Evolutionary conservation across 352 stramenopile species (phyloP), one percentile per base, ranked within the genome.

Genomic region (Blastocystis sp.): DNA sequence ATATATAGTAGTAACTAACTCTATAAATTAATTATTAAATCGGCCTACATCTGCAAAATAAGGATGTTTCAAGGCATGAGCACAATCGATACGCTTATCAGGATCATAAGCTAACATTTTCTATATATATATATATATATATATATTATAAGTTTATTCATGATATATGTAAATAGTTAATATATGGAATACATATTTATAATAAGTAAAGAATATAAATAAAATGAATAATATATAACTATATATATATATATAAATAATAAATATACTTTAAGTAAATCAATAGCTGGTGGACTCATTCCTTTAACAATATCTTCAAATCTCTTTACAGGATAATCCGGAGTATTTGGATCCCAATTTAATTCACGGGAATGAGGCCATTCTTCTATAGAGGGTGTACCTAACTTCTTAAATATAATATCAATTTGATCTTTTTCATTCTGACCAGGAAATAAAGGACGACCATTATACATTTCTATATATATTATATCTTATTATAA

Each of bases 51-150:
- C 84, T 66, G 80, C 78, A 72, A 97, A 97, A 75, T 93, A 97
- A 44, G 82, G 75, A 79, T 97, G 90, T 40, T 87, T 78, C 73
- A 96, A 80, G 25, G 88, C 87, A 42, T 91, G 82, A 31, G 83
- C 75, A 1, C 85, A 86, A 16, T 86, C 93, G 65, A 96, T 86
- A 32, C 88, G 73, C 56, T 88, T 80, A 2, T 79, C 73, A 18
- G 88, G 86, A 69, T 96, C 85, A 39, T 94, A 83, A 36, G 86
- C 85, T 28, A 96, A 65, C 64, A 95, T 77, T 55, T 89, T 84
- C 58, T 83, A 57, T 16, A 1, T n/a, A 4, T 9, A 11, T 16
- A 57, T 5, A 23, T 36, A 1, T 19, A 0, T 33, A 4, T 36
- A 16, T 9, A 9, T n/a, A 43, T 33, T 13, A n/a, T n/a, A n/a